Percentiles rank a stretch among this genome's conserved stretches.
Conservation (phyloP, 495 filamentous ascomycete species). For the Daldinia bambusicola region DNA sequence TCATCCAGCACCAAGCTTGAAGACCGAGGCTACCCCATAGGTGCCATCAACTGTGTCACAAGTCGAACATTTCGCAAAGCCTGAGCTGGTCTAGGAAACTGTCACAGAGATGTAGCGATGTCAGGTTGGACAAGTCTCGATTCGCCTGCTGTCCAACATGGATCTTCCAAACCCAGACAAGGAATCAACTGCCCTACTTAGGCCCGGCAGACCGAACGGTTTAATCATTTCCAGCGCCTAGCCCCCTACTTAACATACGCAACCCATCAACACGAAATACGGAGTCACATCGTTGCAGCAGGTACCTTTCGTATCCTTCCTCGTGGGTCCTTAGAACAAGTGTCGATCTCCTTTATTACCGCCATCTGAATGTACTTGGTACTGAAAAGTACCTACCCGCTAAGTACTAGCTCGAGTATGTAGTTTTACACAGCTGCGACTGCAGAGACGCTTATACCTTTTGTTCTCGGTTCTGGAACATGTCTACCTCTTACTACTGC, state of each 20-base stretch:
- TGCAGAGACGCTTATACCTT: conserved; percentile 18
- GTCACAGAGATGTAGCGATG: not conserved
- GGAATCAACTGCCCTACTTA: not conserved
- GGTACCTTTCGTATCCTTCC: conserved; percentile 5
- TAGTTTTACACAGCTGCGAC: not conserved
- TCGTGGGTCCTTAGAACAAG: conserved; percentile 12
- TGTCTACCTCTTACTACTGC: conserved; percentile 16
- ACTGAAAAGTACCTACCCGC: conserved; percentile 25
- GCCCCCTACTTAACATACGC: conserved; percentile 22
- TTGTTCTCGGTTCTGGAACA: conserved; percentile 17
- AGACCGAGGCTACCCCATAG: conserved; percentile 13
- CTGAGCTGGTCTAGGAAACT: conserved; percentile 27
- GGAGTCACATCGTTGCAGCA: conserved; percentile 14
- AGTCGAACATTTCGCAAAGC: conserved; percentile 7
- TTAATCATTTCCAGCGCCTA: conserved; percentile 21
- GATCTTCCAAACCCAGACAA: conserved; percentile 17
- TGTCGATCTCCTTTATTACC: conserved; percentile 24
- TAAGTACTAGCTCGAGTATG: conserved; percentile 31
- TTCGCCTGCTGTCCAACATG: conserved; percentile 7
- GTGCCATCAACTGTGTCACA: conserved; percentile 13
- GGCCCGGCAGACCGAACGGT: not conserved
- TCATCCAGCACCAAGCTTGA: conserved; percentile 13
- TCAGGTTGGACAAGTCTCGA: conserved; percentile 7
- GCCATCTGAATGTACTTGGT: not conserved
- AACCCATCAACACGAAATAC: conserved; percentile 14